Evolutionary conservation across 2,329 filamentous ascomycete genomes (phyloP).

Genomic region (Zymoseptoria crescenta): DNA sequence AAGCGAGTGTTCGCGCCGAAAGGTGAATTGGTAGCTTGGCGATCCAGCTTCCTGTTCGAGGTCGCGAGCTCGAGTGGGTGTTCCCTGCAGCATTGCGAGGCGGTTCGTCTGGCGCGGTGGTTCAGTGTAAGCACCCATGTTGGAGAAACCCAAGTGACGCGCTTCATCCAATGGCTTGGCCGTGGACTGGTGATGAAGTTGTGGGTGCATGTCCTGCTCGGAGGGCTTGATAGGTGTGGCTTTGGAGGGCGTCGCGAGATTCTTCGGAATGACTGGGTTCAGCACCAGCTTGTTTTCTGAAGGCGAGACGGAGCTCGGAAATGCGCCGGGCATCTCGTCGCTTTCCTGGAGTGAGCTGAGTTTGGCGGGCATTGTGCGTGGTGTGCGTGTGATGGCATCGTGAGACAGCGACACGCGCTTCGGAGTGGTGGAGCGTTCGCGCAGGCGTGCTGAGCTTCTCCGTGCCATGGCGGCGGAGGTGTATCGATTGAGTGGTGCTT

Average conservation of each 20-base stretch:
- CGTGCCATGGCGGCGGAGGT: conserved; percentile 24
- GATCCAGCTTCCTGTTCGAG: conserved; percentile 36
- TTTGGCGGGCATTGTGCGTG: conserved; percentile 29
- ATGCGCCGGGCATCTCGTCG: conserved; percentile 34
- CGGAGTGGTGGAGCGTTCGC: conserved; percentile 23
- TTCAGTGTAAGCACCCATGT: conserved; percentile 55
- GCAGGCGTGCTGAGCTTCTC: conserved; percentile 28
- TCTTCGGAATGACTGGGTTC: conserved; percentile 16
- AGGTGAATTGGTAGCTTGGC: conserved; percentile 59
- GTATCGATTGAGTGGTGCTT: not conserved
- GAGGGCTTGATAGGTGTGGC: conserved; percentile 61
- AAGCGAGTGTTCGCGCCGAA: conserved; percentile 47
- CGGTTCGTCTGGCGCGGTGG: conserved; percentile 36
- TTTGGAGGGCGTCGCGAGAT: conserved; percentile 50
- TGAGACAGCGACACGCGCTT: conserved; percentile 30
- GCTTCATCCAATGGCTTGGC: conserved; percentile 72
- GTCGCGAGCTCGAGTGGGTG: conserved; percentile 47
- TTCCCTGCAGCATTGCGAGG: conserved; percentile 45
- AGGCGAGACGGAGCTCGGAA: conserved; percentile 25
- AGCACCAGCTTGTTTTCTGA: conserved; percentile 4
- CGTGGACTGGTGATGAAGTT: conserved; percentile 66
- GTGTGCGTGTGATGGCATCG: conserved; percentile 23
- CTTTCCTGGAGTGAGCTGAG: conserved; percentile 41
- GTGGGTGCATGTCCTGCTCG: conserved; percentile 83
- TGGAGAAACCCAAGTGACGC: conserved; percentile 71